Evolutionary conservation across 305 asterid species (phyloP).

Genomic region (Ilex paraguariensis): DNA sequence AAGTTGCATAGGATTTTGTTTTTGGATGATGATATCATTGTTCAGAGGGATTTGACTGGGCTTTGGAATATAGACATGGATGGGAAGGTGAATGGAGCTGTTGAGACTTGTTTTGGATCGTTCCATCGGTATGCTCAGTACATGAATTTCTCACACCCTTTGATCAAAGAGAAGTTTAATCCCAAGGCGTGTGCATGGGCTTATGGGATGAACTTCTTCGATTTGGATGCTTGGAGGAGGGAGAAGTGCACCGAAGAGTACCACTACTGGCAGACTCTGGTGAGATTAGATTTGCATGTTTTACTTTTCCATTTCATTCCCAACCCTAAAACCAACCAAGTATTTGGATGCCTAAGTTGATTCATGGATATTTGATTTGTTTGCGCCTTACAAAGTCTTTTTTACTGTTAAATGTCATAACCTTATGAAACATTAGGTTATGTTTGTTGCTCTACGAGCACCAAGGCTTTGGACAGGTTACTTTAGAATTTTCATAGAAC

Average conservation of each 20-base stretch:
- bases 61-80: slow-evolving; percentile 54
- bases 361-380: no score
- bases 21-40: slow-evolving; percentile 50
- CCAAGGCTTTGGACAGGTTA: no score
- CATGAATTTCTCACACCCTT: slow-evolving; percentile 51
- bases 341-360: no score
- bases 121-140: slow-evolving; percentile 51
- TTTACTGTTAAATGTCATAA: no score
- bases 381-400: no score
- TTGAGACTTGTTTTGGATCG: slow-evolving; percentile 53
- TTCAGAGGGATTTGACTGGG: slow-evolving; percentile 49
- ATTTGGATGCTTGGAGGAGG: slow-evolving; percentile 59
- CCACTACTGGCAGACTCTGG: slow-evolving; percentile 54
- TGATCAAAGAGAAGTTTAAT: slow-evolving; percentile 39
- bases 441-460: no score
- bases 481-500: no score
- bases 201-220: slow-evolving; percentile 56
- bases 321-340: no score
- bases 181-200: slow-evolving; percentile 57
- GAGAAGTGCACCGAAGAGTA: slow-evolving; percentile 49
- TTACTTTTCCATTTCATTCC: no score
- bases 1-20: slow-evolving; percentile 41
- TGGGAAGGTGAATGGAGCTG: slow-evolving; percentile 55
- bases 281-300: slow-evolving; percentile 13
- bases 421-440: no score